A percentile compares a stretch with the other conserved stretches of the same genome.
Conservation (phyloP, 441 rosid genomes). For the Populus hybrid region DNA sequence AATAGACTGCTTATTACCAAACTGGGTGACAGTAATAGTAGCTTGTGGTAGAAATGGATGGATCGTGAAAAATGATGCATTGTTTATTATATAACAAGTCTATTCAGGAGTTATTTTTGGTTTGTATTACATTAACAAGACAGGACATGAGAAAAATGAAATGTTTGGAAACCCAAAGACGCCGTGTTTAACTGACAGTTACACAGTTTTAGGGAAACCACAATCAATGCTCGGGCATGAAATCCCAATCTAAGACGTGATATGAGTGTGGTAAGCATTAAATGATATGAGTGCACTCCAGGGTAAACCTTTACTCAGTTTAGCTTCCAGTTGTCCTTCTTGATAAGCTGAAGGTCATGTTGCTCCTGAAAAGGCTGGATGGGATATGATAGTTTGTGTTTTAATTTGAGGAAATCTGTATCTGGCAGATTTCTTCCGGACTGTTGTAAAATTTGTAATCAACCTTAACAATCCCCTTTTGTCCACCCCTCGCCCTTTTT, state of each 20-base stretch:
- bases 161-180: neutral
- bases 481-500: neutral
- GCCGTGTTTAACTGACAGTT: neutral
- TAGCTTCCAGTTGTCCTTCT: neutral
- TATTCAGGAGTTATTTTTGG: neutral
- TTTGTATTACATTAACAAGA: neutral
- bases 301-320: neutral
- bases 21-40: neutral
- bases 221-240: neutral
- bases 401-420: neutral
- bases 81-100: neutral
- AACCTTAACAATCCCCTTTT: too few relatives aligned
- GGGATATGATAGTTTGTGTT: neutral
- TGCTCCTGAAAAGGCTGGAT: neutral
- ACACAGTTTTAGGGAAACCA: neutral
- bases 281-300: neutral
- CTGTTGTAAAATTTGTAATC: neutral
- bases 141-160: neutral
- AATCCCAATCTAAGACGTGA: neutral
- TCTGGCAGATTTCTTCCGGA: neutral
- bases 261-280: neutral
- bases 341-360: neutral
- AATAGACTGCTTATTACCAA: neutral
- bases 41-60: neutral
- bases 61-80: neutral